phyloP scores from a whole-genome alignment of 2,329 filamentous ascomycete species.

The Claviceps sp. region DNA sequence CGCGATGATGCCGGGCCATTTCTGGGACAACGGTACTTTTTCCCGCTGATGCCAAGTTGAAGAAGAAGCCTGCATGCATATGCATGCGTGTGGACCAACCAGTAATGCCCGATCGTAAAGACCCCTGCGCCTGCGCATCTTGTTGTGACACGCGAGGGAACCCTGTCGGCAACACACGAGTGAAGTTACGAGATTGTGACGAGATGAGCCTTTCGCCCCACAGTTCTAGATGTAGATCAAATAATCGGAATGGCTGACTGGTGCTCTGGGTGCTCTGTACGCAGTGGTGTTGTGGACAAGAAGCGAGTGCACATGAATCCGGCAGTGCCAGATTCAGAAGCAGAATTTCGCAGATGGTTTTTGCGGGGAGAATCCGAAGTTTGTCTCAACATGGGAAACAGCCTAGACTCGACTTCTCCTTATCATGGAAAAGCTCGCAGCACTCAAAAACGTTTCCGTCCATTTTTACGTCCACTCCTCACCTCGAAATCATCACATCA shows the following conservation, averaged over 20 bases:
- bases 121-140: not conserved
- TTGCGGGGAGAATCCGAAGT: not conserved
- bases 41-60: not conserved
- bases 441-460: too few relatives aligned
- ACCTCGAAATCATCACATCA: not conserved
- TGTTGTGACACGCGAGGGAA: not conserved
- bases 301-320: too few relatives aligned
- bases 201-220: not conserved
- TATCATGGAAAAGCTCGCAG: not conserved
- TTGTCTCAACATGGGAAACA: not conserved
- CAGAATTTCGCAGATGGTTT: not conserved
- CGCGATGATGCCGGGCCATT: too few relatives aligned
- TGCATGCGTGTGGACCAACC: not conserved
- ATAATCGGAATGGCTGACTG: not conserved
- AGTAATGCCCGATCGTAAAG: not conserved
- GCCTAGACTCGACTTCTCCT: not conserved
- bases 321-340: too few relatives aligned
- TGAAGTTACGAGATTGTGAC: not conserved
- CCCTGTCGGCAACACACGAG: not conserved
- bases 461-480: not conserved
- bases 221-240: not conserved
- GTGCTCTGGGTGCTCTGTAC: not conserved
- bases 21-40: not conserved
- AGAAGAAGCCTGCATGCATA: not conserved
- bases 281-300: not conserved